A percentile compares a stretch with the other conserved stretches of the same genome.
Evolutionary conservation across 2,329 filamentous ascomycete species (phyloP).

Genomic region (Cladosporium sp.): DNA sequence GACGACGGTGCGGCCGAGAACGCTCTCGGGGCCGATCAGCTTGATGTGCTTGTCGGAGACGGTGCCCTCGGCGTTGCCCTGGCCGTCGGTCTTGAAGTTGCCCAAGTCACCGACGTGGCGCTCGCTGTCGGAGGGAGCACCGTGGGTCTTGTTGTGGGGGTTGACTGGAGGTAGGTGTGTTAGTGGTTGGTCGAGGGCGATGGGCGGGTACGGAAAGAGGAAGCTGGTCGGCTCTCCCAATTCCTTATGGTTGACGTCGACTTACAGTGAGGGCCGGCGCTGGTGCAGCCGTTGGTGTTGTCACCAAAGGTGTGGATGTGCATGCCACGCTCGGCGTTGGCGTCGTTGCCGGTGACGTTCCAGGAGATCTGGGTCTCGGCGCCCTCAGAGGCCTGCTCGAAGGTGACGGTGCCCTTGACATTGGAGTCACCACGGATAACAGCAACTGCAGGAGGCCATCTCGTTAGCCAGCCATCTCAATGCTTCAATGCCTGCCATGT

Average conservation of each 20-base stretch:
- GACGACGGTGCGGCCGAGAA: conserved; percentile 93
- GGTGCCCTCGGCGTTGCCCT: conserved; percentile 84
- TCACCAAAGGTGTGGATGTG: conserved; percentile 99
- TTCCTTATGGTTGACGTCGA: conserved; percentile 16
- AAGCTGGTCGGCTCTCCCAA: too few relatives aligned
- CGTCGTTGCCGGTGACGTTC: conserved; percentile 86
- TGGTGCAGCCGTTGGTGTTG: conserved; percentile 99
- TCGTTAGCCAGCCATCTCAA: conserved; percentile 17
- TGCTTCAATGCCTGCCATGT: background rate
- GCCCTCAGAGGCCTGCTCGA: conserved; percentile 85
- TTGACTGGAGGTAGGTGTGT: conserved; percentile 65
- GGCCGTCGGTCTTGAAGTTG: conserved; percentile 91
- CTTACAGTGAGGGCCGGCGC: conserved; percentile 94
- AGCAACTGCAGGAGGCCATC: conserved; percentile 61
- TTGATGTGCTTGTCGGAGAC: conserved; percentile 80
- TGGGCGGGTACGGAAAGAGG: background rate
- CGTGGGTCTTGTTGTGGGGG: conserved; percentile 88
- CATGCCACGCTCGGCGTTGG: conserved; percentile 95
- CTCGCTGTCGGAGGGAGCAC: conserved; percentile 73
- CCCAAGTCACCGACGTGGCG: conserved; percentile 97
- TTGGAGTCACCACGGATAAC: conserved; percentile 97
- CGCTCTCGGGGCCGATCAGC: conserved; percentile 91
- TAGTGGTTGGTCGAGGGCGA: conserved; percentile 4
- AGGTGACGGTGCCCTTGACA: conserved; percentile 87
- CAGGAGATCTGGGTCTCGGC: conserved; percentile 81